These are phyloP conservation scores for Coemansia sp. DNA, from an alignment of 192 early-diverging fungal species.

Conservation along the genomic window DNA sequence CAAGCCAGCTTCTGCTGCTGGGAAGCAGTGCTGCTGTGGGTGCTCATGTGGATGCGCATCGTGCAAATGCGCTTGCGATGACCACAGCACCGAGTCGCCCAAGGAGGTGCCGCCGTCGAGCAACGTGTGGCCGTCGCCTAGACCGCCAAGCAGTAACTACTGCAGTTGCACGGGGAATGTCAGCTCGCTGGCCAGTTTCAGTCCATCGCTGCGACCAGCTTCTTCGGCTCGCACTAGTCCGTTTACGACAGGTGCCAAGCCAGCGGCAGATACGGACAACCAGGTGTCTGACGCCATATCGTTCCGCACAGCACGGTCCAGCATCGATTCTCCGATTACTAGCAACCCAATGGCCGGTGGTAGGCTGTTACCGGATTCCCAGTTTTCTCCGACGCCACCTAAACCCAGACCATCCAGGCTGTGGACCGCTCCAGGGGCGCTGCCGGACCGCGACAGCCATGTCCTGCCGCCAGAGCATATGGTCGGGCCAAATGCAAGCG, in stretches of 20 bases:
- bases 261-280: not conserved
- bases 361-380: not conserved
- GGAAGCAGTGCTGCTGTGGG: not conserved
- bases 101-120: not conserved
- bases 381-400: not conserved
- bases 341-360: too few species aligned
- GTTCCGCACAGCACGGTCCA: constrained; percentile 45
- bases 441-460: not conserved
- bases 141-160: not conserved
- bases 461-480: not conserved
- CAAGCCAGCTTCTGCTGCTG: not conserved
- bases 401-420: not conserved
- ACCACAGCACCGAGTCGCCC: not conserved
- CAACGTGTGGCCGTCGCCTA: not conserved
- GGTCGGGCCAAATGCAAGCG: not conserved
- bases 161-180: not conserved
- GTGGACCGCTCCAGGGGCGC: not conserved
- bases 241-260: not conserved
- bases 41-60: not conserved
- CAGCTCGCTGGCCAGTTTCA: not conserved
- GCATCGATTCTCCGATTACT: constrained; percentile 5
- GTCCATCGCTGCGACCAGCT: not conserved
- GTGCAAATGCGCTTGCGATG: not conserved
- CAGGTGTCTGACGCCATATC: constrained; percentile 38
- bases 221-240: not conserved